Evolutionary conservation across 306 rosid genomes (phyloP).

Genomic region (Luffa acutangula): DNA sequence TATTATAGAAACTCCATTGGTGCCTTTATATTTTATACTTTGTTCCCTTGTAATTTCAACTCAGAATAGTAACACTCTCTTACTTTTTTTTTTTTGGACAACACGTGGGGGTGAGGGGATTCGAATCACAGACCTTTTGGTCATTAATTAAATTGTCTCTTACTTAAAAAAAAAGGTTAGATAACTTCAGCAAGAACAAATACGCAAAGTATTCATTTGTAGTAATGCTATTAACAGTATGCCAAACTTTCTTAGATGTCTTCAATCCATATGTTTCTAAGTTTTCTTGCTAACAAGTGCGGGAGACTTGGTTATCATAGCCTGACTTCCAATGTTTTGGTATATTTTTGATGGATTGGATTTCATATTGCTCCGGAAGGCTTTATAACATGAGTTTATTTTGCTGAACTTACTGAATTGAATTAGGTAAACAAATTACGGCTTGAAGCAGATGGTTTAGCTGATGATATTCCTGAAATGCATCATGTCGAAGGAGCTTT

Average conservation of each 20-base stretch:
- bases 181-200: not conserved
- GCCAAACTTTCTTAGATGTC: not conserved
- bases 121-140: no score
- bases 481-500: conserved; percentile 89
- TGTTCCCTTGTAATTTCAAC: not conserved
- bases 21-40: no score
- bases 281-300: not conserved
- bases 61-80: not conserved
- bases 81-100: no score
- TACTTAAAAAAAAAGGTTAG: not conserved
- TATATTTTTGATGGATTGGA: not conserved
- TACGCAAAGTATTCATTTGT: not conserved
- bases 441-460: conserved; percentile 48
- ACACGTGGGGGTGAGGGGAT: no score
- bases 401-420: conserved; percentile 13
- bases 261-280: not conserved
- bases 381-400: not conserved
- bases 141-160: not conserved
- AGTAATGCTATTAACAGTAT: not conserved
- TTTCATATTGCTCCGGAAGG: not conserved
- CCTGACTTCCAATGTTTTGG: not conserved
- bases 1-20: not conserved
- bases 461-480: conserved; percentile 55
- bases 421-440: conserved; percentile 69
- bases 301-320: not conserved